Conservation (phyloP, 495 filamentous ascomycete species). For the Tuber brumale region DNA sequence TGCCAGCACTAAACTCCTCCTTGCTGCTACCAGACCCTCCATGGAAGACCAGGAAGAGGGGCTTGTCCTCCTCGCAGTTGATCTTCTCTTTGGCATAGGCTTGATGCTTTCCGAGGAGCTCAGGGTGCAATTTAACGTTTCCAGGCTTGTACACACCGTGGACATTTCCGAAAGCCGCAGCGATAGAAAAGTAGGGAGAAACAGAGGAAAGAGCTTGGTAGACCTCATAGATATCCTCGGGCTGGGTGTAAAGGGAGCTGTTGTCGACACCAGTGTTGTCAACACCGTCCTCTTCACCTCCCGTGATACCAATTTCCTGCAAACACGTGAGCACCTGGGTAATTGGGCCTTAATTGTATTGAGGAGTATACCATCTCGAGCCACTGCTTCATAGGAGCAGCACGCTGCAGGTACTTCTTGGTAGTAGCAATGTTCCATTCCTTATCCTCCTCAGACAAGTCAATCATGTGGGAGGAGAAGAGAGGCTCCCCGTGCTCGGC, state of each 20-base stretch:
- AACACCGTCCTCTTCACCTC: constrained; percentile 92
- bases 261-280: constrained; percentile 89
- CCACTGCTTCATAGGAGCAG: constrained; percentile 94
- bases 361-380: constrained; percentile 77
- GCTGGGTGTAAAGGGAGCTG: constrained; percentile 93
- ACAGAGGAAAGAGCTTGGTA: constrained; percentile 72
- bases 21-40: constrained; percentile 87
- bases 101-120: constrained; percentile 92
- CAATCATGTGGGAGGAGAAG: constrained; percentile 96
- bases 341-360: background rate
- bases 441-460: constrained; percentile 81
- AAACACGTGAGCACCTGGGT: constrained; percentile 11
- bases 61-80: constrained; percentile 64
- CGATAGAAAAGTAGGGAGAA: constrained; percentile 93
- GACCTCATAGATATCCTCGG: constrained; percentile 87
- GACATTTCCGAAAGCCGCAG: constrained; percentile 96
- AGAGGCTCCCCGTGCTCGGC: constrained; percentile 86
- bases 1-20: constrained; percentile 79
- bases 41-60: constrained; percentile 98
- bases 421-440: constrained; percentile 88
- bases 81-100: constrained; percentile 73
- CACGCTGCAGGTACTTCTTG: constrained; percentile 81
- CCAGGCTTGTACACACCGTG: constrained; percentile 99
- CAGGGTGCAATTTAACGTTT: constrained; percentile 91
- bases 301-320: constrained; percentile 83